These are phyloP conservation scores for Talaromyces rugulosus DNA, from an alignment of 2,329 filamentous ascomycete genomes.

Conservation along the genomic window DNA sequence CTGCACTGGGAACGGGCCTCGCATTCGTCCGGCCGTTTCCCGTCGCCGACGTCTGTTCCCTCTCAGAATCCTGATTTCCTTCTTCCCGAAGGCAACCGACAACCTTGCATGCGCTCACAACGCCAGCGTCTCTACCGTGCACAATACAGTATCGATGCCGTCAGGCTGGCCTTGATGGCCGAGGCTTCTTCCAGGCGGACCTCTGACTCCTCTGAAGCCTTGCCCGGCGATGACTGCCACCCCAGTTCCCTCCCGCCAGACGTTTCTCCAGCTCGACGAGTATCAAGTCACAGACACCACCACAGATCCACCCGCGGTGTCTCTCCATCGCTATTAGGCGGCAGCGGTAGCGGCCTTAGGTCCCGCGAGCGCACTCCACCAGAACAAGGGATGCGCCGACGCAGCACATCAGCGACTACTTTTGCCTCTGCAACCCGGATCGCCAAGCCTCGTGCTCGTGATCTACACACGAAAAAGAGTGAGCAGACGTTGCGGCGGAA, in stretches of 20 bases:
- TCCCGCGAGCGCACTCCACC: constrained; percentile 6
- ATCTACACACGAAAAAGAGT: constrained; percentile 24
- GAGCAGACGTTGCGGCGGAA: constrained; percentile 34
- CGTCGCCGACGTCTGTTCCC: constrained; percentile 26
- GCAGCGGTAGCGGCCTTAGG: not conserved
- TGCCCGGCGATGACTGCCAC: constrained; percentile 31
- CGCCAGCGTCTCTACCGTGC: constrained; percentile 38
- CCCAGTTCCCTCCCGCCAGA: constrained; percentile 35
- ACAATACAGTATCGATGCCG: constrained; percentile 36
- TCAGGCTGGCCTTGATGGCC: constrained; percentile 32
- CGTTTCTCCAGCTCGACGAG: constrained; percentile 24
- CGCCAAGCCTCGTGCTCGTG: constrained; percentile 25
- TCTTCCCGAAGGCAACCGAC: constrained; percentile 18
- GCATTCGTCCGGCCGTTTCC: constrained; percentile 23
- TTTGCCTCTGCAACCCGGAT: constrained; percentile 26
- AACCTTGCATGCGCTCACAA: constrained; percentile 23
- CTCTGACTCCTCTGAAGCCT: constrained; percentile 9
- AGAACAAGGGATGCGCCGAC: constrained; percentile 7
- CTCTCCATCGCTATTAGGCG: not conserved
- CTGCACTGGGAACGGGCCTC: constrained; percentile 50
- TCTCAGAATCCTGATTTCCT: constrained; percentile 4
- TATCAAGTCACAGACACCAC: constrained; percentile 18
- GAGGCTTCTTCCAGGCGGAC: constrained; percentile 17
- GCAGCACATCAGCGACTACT: constrained; percentile 12
- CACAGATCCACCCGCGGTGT: constrained; percentile 15